Base-by-base conservation (phyloP, 2,329 filamentous ascomycete genomes). In the Fusarium sp. region DNA sequence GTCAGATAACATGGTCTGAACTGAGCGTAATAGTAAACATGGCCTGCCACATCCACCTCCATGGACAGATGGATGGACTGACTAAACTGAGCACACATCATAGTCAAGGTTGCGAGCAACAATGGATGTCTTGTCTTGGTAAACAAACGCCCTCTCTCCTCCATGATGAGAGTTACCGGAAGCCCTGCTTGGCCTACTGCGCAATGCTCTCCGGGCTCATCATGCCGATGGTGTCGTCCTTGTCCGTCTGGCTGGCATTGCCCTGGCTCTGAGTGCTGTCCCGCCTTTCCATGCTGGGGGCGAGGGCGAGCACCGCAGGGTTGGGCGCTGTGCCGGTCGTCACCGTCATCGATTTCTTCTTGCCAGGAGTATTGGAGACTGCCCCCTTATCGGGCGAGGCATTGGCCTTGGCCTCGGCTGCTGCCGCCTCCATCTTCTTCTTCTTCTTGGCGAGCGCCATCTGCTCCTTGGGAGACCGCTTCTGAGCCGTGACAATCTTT, bases 381-480 rank as follows among this genome's bases (percentile, higher is more conserved):
- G 79, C 76, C 77, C 78, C 66, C 69, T 84, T 83, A n/a, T 80
- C 81, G 3, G 80, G 77, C 1, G 81, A 79, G 2, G 78, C 77
- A 45, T 83, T 83, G 72, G 84, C 78, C 71, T 82, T 84, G 52
- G 85, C 86, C 65, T 87, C 86, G 7, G 87, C 87, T 24, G 87
- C 88, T 79, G 84, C 90, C 68, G 84, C 92, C 83, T 91, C 92
- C 82, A 89, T 84, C 85, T 96, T 96, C 85, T 95, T 94, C 85
- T 94, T 95, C 84, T 96, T 96, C 86, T 95, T 95, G 66, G 94
- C 93, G 74, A 94, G 89, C 35, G 93, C 93, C 64, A 94, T 91
- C 81, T 95, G 93, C 81, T 96, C 94, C 79, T 93, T 92, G 24
- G 94, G 89, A 35, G 94, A 93, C 9, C 94, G 88, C 85, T 97